Base-by-base conservation (phyloP, 2,329 filamentous ascomycete species). In the Parastagonospora nodorum region DNA sequence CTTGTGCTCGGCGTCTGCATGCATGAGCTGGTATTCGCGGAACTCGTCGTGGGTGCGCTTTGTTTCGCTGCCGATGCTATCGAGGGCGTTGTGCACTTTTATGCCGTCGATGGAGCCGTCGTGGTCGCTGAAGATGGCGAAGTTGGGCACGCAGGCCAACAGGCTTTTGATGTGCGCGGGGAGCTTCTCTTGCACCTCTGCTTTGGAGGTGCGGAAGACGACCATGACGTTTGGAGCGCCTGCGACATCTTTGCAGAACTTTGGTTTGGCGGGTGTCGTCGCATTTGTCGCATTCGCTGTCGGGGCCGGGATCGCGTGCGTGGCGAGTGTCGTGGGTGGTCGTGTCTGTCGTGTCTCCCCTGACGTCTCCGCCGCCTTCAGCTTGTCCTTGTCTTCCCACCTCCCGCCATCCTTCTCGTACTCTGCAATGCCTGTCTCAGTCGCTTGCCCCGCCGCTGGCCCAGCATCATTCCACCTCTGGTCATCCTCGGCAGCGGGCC, bases 121-220 rank as follows among this genome's bases (percentile, higher is more conserved):
- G 46, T 81, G 81, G 66, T 86, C 84, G 53, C 83, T 85, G 69
- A 83, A 84, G 60, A 86, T 79, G 43, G 80, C 76, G 45, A 79
- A 81, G 64, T 84, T 72, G 29, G 80, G 78, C 36, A 82, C 76
- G 70, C 83, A 86, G 55, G 75, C 74, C 15, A 85, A 74, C 0
- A 82, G 82, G 1, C 81, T 82, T 43, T 75, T 66, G 50, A 84
- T 77, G 58, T 85, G 82, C 2, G 77, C 68, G 1, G 82, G 81
- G 2, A 86, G 75, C 62, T 84, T 84, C 27, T 80, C 76, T 45
- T 74, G 68, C 11, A 82, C 76, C 58, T 86, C 83, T 7, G 81
- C 82, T 12, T 83, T 82, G 45, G 83, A 84, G 0, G 84, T 86
- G 55, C 81, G 80, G 53, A 86, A 73, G 8, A 84, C 72, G 12